A percentile compares a stretch with the other conserved stretches of the same genome.
These are phyloP conservation scores for Euphorbia peplus DNA, from an alignment of 345 rosid species.

Conservation along the genomic window DNA sequence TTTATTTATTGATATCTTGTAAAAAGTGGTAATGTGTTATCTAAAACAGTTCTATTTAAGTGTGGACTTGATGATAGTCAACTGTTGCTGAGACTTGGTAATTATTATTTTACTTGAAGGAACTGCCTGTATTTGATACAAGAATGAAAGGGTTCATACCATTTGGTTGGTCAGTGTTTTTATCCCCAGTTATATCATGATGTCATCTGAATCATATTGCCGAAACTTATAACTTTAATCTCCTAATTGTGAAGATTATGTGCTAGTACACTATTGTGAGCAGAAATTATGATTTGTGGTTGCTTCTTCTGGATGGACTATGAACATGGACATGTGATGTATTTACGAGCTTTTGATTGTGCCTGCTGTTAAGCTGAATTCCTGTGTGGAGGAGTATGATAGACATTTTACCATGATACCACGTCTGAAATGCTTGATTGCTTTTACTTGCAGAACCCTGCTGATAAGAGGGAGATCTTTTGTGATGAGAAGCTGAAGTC, in stretches of 20 bases:
- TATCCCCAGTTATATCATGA: not conserved
- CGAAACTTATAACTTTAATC: not conserved
- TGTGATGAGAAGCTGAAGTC: conserved; percentile 79
- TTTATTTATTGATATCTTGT: not conserved
- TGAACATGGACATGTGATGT: not conserved
- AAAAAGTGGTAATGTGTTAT: not conserved
- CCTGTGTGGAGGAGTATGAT: not conserved
- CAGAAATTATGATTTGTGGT: not conserved
- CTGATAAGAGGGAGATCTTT: conserved; percentile 58
- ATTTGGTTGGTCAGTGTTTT: not conserved
- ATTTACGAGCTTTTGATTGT: not conserved
- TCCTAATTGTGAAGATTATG: too few relatives aligned
- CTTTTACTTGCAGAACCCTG: conserved; percentile 60
- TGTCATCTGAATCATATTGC: not conserved
- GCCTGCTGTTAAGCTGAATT: not conserved
- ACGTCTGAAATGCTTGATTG: not conserved
- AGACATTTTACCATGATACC: conserved; percentile 4
- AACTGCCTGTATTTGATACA: not conserved
- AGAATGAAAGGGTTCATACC: not conserved
- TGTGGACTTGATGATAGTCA: too few relatives aligned
- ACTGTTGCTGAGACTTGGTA: not conserved
- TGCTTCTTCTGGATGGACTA: not conserved
- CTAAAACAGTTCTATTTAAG: too few relatives aligned
- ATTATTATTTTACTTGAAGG: not conserved
- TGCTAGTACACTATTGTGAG: not conserved